Percentiles rank a stretch among this genome's conserved stretches.
These are phyloP conservation scores for Aureobasidium sp. DNA, from an alignment of 2,329 filamentous ascomycete species.

Conservation along the genomic window DNA sequence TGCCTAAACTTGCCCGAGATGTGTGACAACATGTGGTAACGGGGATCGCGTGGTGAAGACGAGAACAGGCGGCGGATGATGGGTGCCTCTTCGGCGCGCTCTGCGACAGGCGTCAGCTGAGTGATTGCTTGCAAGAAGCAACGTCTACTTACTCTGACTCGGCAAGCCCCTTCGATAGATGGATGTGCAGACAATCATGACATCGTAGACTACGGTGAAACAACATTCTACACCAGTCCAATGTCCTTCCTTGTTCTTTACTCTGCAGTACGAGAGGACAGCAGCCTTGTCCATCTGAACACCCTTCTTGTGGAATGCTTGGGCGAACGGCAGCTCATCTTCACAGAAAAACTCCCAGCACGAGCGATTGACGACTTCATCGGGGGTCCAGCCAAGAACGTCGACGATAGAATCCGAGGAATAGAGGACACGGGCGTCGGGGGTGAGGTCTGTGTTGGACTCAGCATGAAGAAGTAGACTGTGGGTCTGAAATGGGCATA, in stretches of 20 bases:
- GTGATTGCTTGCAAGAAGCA: not conserved
- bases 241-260: constrained; percentile 59
- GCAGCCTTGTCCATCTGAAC: constrained; percentile 77
- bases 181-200: constrained; percentile 76
- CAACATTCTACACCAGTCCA: constrained; percentile 83
- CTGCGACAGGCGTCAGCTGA: constrained; percentile 38
- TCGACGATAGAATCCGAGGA: constrained; percentile 77
- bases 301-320: constrained; percentile 63
- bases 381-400: constrained; percentile 71
- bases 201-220: constrained; percentile 83
- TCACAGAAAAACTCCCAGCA: constrained; percentile 84
- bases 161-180: constrained; percentile 63
- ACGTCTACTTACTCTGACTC: constrained; percentile 59
- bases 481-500: constrained; percentile 29
- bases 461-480: not conserved
- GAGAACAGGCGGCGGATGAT: constrained; percentile 73
- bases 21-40: constrained; percentile 84
- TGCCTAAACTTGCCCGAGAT: constrained; percentile 69
- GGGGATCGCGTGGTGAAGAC: constrained; percentile 71
- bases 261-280: constrained; percentile 70
- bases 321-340: constrained; percentile 69
- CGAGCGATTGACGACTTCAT: constrained; percentile 68
- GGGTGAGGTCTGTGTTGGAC: constrained; percentile 54
- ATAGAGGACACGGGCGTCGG: constrained; percentile 73
- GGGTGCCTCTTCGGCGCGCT: constrained; percentile 68